phyloP scores from a whole-genome alignment of 495 filamentous ascomycete species.

The Aspergillus egyptiacus region DNA sequence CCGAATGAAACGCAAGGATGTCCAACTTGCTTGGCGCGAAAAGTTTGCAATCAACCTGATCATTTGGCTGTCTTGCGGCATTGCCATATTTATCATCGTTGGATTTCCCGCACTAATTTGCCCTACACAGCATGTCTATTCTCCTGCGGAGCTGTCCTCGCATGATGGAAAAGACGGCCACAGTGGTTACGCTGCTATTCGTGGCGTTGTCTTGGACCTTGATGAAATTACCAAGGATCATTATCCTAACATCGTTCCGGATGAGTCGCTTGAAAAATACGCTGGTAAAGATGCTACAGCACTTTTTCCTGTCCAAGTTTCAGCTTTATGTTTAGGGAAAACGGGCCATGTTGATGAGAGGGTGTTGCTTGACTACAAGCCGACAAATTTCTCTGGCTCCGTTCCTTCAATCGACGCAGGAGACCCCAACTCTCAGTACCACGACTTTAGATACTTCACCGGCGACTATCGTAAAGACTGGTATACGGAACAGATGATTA shows the following conservation, averaged over 20 bases:
- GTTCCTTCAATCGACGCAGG: conserved; percentile 55
- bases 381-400: conserved; percentile 65
- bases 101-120: conserved; percentile 84
- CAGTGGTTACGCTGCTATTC: conserved; percentile 68
- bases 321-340: conserved; percentile 77
- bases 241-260: conserved; percentile 69
- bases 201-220: conserved; percentile 85
- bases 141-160: conserved; percentile 63
- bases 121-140: conserved; percentile 84
- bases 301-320: conserved; percentile 93
- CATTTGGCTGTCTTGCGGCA: conserved; percentile 83
- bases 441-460: conserved; percentile 85
- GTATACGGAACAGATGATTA: conserved; percentile 79
- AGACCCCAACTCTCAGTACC: conserved; percentile 73
- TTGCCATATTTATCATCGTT: conserved; percentile 82
- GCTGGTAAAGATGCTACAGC: conserved; percentile 78
- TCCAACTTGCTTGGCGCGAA: conserved; percentile 92
- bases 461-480: conserved; percentile 82
- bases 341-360: conserved; percentile 58
- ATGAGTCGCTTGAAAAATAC: conserved; percentile 65
- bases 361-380: conserved; percentile 75
- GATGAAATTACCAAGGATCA: conserved; percentile 67
- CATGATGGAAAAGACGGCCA: conserved; percentile 67
- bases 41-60: conserved; percentile 97
- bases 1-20: conserved; percentile 85